Evolutionary conservation across 2,329 filamentous ascomycete genomes (phyloP).

Genomic region (Penicillium sp.): DNA sequence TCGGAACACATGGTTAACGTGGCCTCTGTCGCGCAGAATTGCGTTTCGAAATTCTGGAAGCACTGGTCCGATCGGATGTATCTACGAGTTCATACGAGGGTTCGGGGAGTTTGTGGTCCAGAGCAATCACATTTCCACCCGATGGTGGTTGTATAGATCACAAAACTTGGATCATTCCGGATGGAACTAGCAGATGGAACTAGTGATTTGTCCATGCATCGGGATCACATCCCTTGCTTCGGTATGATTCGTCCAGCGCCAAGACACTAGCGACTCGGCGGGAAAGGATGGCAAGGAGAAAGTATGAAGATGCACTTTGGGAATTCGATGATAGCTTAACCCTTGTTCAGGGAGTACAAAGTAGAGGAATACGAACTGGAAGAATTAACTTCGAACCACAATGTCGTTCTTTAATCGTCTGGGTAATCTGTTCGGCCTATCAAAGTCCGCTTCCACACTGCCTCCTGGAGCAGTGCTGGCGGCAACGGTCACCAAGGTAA

Average conservation of each 20-base stretch:
- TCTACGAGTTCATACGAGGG: not conserved
- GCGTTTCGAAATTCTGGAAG: not conserved
- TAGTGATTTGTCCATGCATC: not conserved
- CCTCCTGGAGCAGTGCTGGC: conserved; percentile 28
- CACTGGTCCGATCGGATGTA: not conserved
- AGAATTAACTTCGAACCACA: not conserved
- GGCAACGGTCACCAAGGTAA: conserved; percentile 28
- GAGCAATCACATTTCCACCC: not conserved
- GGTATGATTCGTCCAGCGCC: not conserved
- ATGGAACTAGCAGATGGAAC: not conserved
- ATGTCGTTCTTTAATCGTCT: conserved; percentile 20
- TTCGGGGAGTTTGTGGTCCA: not conserved
- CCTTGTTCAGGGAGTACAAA: no score
- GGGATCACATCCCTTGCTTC: not conserved
- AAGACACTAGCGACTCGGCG: not conserved
- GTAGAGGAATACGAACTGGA: no score
- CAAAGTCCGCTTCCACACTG: conserved; percentile 4
- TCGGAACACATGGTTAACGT: not conserved
- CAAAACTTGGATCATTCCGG: not conserved
- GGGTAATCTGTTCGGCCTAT: conserved; percentile 12
- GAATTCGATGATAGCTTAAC: no score
- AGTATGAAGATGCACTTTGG: not conserved
- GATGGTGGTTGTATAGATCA: not conserved
- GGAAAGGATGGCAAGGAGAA: not conserved
- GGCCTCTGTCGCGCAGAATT: not conserved